Conservation (phyloP, 306 rosid species). For the Lupinus albus region DNA sequence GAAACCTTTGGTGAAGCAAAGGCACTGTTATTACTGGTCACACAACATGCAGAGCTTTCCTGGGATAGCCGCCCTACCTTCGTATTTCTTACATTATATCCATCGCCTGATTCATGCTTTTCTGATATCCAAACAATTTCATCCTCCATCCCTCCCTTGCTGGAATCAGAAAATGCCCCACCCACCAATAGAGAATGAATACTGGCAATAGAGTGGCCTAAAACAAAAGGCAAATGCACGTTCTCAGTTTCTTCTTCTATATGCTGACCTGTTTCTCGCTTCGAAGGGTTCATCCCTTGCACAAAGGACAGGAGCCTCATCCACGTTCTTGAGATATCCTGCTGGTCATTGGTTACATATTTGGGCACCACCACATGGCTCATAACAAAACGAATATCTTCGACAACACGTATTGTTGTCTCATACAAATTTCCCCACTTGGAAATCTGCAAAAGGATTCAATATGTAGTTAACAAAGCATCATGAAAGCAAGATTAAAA, state of each 20-base stretch:
- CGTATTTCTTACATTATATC: conserved; percentile 63
- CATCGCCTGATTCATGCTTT: conserved; percentile 58
- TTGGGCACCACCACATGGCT: conserved; percentile 76
- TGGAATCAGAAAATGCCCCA: conserved; percentile 77
- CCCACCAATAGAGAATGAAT: conserved; percentile 81
- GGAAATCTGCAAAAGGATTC: conserved; percentile 56
- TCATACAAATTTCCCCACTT: conserved; percentile 69
- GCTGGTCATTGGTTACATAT: conserved; percentile 73
- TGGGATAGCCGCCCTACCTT: conserved; percentile 84
- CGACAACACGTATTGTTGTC: conserved; percentile 77
- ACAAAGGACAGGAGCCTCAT: conserved; percentile 77
- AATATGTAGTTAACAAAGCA: conserved; percentile 25
- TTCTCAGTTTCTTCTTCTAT: conserved; percentile 86
- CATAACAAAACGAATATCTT: conserved; percentile 96
- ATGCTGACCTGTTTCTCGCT: conserved; percentile 82
- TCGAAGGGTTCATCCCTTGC: conserved; percentile 93
- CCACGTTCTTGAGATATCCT: conserved; percentile 82
- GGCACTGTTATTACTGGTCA: conserved; percentile 48
- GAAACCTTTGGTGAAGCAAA: conserved; percentile 46
- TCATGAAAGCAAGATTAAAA: conserved; percentile 28
- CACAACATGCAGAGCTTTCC: conserved; percentile 75
- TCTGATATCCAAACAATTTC: conserved; percentile 44
- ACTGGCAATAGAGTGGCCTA: conserved; percentile 74
- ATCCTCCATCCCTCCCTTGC: conserved; percentile 55
- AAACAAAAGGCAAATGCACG: conserved; percentile 67